These are phyloP conservation scores for Sugiyamaella sp. DNA, from an alignment of 1,139 yeast species.

Conservation along the genomic window DNA sequence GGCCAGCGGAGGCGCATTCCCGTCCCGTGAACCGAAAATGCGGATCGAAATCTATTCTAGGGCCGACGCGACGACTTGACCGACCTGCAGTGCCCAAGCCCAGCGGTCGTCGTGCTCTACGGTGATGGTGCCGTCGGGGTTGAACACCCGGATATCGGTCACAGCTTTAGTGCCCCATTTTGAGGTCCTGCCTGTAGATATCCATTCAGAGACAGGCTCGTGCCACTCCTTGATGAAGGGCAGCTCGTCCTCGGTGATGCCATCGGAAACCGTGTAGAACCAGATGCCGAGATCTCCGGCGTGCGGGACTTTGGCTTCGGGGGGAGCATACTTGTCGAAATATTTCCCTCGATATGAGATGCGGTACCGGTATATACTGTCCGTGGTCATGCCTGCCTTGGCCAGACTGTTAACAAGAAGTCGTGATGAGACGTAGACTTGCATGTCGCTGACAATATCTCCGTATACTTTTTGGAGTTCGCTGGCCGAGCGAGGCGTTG, in stretches of 20 bases:
- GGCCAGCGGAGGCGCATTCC: background rate
- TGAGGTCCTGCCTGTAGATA: constrained; percentile 29
- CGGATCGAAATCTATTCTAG: background rate
- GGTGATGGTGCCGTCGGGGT: constrained; percentile 37
- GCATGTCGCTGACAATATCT: constrained; percentile 45
- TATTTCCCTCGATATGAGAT: constrained; percentile 42
- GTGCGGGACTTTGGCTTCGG: constrained; percentile 41
- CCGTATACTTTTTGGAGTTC: constrained; percentile 40
- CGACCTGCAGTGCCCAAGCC: constrained; percentile 45
- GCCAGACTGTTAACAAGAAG: constrained; percentile 41
- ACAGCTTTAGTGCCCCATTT: constrained; percentile 38
- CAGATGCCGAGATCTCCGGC: constrained; percentile 43
- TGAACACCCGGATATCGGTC: constrained; percentile 35
- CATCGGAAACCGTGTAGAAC: constrained; percentile 39
- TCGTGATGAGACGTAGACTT: constrained; percentile 46
- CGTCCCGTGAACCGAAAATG: background rate
- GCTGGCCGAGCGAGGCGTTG: constrained; percentile 24
- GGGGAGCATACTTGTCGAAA: constrained; percentile 38
- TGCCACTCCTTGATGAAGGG: constrained; percentile 34
- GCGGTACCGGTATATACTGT: constrained; percentile 41
- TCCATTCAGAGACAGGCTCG: constrained; percentile 38
- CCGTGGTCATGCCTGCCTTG: constrained; percentile 38
- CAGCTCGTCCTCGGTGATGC: constrained; percentile 38
- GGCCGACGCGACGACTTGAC: constrained; percentile 25
- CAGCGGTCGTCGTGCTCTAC: constrained; percentile 40